Conservation (phyloP, 1,284 basidiomycete species). For the Volvariella volvacea region DNA sequence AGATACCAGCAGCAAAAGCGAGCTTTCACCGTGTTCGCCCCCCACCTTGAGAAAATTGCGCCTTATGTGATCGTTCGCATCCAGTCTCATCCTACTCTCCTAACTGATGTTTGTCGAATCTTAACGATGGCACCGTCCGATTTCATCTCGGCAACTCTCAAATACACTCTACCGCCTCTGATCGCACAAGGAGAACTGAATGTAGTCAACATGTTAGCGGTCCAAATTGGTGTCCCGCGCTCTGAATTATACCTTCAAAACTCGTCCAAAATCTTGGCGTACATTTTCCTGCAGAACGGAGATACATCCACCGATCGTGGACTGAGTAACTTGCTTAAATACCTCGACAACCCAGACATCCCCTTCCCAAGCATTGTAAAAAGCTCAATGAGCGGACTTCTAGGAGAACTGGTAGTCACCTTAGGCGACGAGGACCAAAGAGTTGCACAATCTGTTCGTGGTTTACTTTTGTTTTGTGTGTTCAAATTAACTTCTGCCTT, state of each 20-base stretch:
- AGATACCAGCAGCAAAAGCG: constrained; percentile 56
- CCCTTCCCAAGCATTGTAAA: constrained; percentile 50
- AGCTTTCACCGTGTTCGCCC: constrained; percentile 63
- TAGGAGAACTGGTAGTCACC: constrained; percentile 70
- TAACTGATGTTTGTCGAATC: constrained; percentile 60
- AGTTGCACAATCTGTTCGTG: constrained; percentile 27
- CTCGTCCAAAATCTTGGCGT: constrained; percentile 62
- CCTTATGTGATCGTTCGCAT: constrained; percentile 60
- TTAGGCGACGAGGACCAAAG: constrained; percentile 61
- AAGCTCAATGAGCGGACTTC: constrained; percentile 58
- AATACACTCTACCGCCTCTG: constrained; percentile 64
- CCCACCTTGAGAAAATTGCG: constrained; percentile 65
- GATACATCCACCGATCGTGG: constrained; percentile 32
- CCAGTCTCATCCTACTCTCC: constrained; percentile 47
- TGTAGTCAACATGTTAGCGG: constrained; percentile 36
- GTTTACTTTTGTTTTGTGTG: neutral
- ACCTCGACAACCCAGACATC: constrained; percentile 22
- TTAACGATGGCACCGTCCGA: constrained; percentile 46
- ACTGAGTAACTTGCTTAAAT: too few species aligned
- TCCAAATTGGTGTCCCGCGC: constrained; percentile 36
- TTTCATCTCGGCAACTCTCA: constrained; percentile 66
- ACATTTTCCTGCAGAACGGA: constrained; percentile 57
- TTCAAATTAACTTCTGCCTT: constrained; percentile 3
- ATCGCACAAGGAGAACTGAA: constrained; percentile 58
- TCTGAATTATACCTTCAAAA: constrained; percentile 58